phyloP scores from a whole-genome alignment of 139 green algal genomes.

The Chlorella sorokiniana region DNA sequence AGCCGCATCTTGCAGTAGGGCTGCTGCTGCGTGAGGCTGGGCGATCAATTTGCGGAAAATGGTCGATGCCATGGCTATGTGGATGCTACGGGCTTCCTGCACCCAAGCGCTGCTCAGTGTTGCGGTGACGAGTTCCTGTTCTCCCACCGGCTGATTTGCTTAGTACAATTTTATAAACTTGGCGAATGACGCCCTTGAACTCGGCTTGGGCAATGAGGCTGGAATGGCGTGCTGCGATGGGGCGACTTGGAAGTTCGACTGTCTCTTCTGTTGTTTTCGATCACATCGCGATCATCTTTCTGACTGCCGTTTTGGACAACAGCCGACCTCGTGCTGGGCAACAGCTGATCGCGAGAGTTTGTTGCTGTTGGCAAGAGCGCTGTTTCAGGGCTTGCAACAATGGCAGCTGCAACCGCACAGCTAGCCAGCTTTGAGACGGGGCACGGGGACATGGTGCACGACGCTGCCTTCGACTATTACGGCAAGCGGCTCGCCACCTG shows the following conservation, averaged over 20 bases:
- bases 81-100: no score
- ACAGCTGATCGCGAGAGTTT: background rate
- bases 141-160: no score
- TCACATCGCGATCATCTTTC: no score
- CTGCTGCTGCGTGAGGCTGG: background rate
- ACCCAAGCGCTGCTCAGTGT: no score
- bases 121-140: no score
- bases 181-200: no score
- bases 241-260: no score
- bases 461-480: slow-evolving; percentile 93
- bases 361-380: no score
- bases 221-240: no score
- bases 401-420: slow-evolving; percentile 29
- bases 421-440: slow-evolving; percentile 77
- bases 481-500: slow-evolving; percentile 91
- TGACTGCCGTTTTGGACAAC: background rate
- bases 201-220: no score
- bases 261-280: no score
- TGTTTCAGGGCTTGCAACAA: background rate
- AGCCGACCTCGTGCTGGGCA: background rate
- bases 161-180: no score
- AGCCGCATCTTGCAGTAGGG: slow-evolving; percentile 1
- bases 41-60: background rate
- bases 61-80: slow-evolving; percentile 9
- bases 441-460: slow-evolving; percentile 81